Base-by-base conservation (phyloP, 2,329 filamentous ascomycete genomes). In the Hypomyces rosellus region DNA sequence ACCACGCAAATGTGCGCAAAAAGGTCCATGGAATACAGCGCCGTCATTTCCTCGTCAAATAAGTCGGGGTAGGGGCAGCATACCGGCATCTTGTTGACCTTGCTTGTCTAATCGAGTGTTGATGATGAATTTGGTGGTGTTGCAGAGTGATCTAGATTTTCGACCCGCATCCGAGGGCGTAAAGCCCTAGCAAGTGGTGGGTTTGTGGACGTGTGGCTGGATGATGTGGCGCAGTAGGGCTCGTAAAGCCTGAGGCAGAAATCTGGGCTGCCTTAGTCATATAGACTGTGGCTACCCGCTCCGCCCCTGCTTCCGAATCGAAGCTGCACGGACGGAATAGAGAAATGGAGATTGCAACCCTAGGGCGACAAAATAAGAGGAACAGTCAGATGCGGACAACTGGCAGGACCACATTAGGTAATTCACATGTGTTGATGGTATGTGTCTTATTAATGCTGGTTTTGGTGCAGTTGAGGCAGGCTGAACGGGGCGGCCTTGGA, bases 1-100 rank as follows among this genome's bases (percentile, higher is more conserved):
- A 30, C 25, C 25, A 8, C 25, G 25, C 25, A 30, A 8, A 30
- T 30, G 8, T 18, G 48, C 44, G 46, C 33, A 20, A 13, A 15
- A 34, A 18, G 34, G 43, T 37, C 12, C 37, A 13, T 42, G n/a
- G 37, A 41, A 41, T 16, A 22, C 34, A 33, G 18, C 6, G 18
- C 34, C 18, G 14, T 30, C 25, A 8, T 30, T 30, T 30, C 25
- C 25, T 30, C 25, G 25, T 30, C 25, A 6, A 30, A 30, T 30
- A 30, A 6, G 25, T 30, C 25, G 25, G 25, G 25, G 25, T 30
- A 30, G 52, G 48, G 56, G 47, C 33, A 52, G 55, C 69, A 58
- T 71, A 71, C 69, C 65, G 69, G 66, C 69, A 71, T 71, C 61
- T 66, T 71, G 67, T 56, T 60, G 63, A 65, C 59, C 60, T 63